Evolutionary conservation across 306 rosid species (phyloP).

Genomic region (Phaseolus lunatus): DNA sequence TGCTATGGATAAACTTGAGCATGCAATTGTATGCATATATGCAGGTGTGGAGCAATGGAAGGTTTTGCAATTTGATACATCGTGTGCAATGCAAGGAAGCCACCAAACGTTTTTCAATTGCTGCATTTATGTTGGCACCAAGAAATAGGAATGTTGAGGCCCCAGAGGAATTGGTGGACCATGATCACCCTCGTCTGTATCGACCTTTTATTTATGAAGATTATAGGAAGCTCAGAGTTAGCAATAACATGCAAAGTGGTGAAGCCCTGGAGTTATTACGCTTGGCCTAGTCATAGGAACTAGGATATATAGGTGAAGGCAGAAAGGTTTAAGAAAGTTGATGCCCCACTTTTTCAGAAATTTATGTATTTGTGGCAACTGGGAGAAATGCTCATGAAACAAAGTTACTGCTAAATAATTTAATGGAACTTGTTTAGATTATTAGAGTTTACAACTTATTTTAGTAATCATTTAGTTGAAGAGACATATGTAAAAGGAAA

Average conservation of each 20-base stretch:
- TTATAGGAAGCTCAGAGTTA: conserved; percentile 51
- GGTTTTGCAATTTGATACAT: conserved; percentile 60
- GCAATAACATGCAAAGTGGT: conserved; percentile 45
- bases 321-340: not conserved
- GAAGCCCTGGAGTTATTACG: conserved; percentile 59
- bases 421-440: too few species aligned
- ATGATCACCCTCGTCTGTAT: conserved; percentile 53
- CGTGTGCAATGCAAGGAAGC: conserved; percentile 67
- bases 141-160: conserved; percentile 54
- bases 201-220: conserved; percentile 52
- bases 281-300: not conserved
- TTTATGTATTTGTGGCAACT: not conserved
- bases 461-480: too few species aligned
- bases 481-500: too few species aligned
- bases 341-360: not conserved
- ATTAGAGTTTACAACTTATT: too few species aligned
- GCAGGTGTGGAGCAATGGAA: conserved; percentile 75
- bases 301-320: too few species aligned
- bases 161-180: conserved; percentile 57
- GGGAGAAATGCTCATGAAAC: not conserved
- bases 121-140: conserved; percentile 60
- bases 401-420: not conserved
- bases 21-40: not conserved
- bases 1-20: too few species aligned
- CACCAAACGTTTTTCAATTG: conserved; percentile 52